A percentile compares a stretch with the other conserved stretches of the same genome.
These are phyloP conservation scores for Sugiyamaella paludigena DNA, from an alignment of 1,139 yeast species.

Conservation along the genomic window DNA sequence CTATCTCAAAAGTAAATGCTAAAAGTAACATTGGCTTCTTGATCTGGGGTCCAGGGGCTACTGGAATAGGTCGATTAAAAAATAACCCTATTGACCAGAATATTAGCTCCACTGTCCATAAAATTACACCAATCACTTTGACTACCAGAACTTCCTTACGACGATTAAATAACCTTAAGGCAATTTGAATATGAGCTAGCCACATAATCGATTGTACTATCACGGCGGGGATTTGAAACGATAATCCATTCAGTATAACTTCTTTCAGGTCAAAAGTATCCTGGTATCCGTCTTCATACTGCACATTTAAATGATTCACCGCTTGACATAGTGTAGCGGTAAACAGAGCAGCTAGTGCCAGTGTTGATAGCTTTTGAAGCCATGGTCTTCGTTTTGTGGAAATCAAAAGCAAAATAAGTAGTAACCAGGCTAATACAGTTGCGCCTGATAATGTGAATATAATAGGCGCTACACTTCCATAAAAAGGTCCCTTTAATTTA, in stretches of 20 bases:
- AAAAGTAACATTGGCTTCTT: slow-evolving; percentile 45
- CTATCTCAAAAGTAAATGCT: slow-evolving; percentile 70
- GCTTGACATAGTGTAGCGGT: slow-evolving; percentile 34
- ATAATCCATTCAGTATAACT: slow-evolving; percentile 46
- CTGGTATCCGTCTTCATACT: slow-evolving; percentile 51
- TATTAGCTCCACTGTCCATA: slow-evolving; percentile 45
- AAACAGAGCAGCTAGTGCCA: slow-evolving; percentile 34
- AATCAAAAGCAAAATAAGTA: slow-evolving; percentile 33
- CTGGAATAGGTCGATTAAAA: background rate
- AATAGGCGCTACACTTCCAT: slow-evolving; percentile 38
- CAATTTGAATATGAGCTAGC: slow-evolving; percentile 74
- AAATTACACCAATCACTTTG: slow-evolving; percentile 56
- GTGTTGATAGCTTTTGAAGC: slow-evolving; percentile 36
- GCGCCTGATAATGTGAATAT: slow-evolving; percentile 38
- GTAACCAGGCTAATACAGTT: slow-evolving; percentile 38
- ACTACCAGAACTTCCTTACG: slow-evolving; percentile 65
- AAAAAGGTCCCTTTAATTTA: slow-evolving; percentile 29
- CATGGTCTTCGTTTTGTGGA: slow-evolving; percentile 37
- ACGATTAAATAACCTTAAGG: slow-evolving; percentile 67
- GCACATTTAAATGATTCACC: slow-evolving; percentile 29
- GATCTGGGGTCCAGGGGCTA: background rate
- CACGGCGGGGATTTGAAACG: slow-evolving; percentile 61
- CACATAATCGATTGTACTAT: slow-evolving; percentile 61
- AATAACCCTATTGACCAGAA: slow-evolving; percentile 20
- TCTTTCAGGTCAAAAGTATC: slow-evolving; percentile 54